Percentiles rank a stretch among this genome's conserved stretches.
These are phyloP conservation scores for Daldinia vernicosa DNA, from an alignment of 495 filamentous ascomycete species.

Conservation along the genomic window DNA sequence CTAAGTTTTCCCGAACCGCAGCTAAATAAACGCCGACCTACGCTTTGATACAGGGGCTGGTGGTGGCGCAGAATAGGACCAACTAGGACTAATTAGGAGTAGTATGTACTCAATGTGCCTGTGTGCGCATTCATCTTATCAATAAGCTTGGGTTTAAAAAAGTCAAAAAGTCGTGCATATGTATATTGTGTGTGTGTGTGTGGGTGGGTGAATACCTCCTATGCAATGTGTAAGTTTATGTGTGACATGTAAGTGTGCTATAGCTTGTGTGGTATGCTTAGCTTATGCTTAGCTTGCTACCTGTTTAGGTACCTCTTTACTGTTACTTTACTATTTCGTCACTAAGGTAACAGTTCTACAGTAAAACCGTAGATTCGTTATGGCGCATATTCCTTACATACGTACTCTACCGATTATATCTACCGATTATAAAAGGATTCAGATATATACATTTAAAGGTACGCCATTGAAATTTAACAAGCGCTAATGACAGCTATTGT, in stretches of 20 bases:
- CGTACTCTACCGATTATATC: too few species aligned
- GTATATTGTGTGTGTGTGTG: background rate
- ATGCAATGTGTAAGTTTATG: background rate
- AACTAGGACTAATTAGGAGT: slow-evolving; percentile 10
- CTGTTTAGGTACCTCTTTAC: background rate
- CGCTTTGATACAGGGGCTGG: slow-evolving; percentile 23
- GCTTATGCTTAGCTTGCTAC: background rate
- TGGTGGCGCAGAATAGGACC: slow-evolving; percentile 22
- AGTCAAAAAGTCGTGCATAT: background rate
- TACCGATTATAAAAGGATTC: too few species aligned
- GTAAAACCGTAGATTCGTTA: too few species aligned
- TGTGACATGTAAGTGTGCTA: background rate
- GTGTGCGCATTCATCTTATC: slow-evolving; percentile 30
- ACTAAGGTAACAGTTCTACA: background rate
- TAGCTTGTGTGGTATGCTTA: background rate
- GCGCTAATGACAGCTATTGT: background rate
- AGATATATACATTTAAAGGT: background rate
- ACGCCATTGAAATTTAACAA: background rate
- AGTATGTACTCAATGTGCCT: slow-evolving; percentile 16
- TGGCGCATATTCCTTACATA: too few species aligned
- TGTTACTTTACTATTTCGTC: background rate
- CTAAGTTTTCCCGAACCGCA: slow-evolving; percentile 32
- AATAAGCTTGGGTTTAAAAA: slow-evolving; percentile 30
- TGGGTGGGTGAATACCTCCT: background rate
- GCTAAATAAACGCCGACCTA: slow-evolving; percentile 19